phyloP scores from a whole-genome alignment of 1,284 basidiomycete species.

The Takashimella tepidaria region DNA sequence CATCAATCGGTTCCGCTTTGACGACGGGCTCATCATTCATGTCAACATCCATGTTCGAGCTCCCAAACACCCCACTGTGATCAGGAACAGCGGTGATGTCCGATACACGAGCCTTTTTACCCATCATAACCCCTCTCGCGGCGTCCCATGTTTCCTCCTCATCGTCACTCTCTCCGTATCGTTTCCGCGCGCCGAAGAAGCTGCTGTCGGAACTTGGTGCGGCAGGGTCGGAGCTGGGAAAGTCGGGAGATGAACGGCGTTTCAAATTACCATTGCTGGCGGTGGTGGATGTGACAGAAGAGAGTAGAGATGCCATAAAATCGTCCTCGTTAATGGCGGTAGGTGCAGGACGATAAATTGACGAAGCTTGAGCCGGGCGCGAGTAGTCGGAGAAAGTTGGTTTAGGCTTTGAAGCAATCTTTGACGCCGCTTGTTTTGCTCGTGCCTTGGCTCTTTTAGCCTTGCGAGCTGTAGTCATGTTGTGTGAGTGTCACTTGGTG shows the following conservation, averaged over 20 bases:
- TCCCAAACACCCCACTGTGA: constrained; percentile 18
- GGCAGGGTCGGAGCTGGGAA: constrained; percentile 35
- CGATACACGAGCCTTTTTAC: constrained; percentile 41
- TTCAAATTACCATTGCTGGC: too few relatives aligned
- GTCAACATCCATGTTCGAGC: constrained; percentile 25
- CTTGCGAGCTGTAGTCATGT: constrained; percentile 29
- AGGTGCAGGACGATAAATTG: constrained; percentile 69
- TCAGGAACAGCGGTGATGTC: constrained; percentile 25
- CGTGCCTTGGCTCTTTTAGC: constrained; percentile 31
- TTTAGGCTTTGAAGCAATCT: constrained; percentile 49
- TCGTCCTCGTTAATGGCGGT: constrained; percentile 74
- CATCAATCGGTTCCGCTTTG: constrained; percentile 48
- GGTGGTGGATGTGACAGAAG: constrained; percentile 40
- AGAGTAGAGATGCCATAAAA: constrained; percentile 73
- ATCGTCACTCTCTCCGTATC: constrained; percentile 35
- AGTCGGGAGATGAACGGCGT: constrained; percentile 63
- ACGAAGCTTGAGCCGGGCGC: constrained; percentile 53
- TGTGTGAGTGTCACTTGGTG: too few relatives aligned
- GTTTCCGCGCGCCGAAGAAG: constrained; percentile 40
- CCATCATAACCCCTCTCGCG: constrained; percentile 27
- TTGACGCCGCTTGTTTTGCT: constrained; percentile 29
- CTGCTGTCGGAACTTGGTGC: constrained; percentile 52
- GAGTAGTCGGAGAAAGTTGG: constrained; percentile 46
- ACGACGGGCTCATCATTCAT: constrained; percentile 25
- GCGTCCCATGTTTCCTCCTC: constrained; percentile 48